Base-by-base conservation (phyloP, 768 basidiomycete genomes). In the Peribolospora kevripleyi region DNA sequence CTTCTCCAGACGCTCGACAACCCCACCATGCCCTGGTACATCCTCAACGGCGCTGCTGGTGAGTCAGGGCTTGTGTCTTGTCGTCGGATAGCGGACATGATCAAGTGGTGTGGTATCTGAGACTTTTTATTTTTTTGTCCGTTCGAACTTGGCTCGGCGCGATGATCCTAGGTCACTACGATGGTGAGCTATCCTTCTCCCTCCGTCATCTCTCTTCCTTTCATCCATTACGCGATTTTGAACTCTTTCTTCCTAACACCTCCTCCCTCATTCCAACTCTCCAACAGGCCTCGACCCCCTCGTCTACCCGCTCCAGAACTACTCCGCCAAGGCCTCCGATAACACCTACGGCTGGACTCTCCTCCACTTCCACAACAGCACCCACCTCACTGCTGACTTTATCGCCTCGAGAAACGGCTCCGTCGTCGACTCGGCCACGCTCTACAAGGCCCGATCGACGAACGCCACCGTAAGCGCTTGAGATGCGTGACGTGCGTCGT, bases 361-460 rank as follows among this genome's bases (percentile, higher is more conserved):
- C 11, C 8, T 61, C 0, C 50, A 52, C 5, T 57, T 61, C 52
- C 14, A 57, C 51, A 58, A 59, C 53, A 11, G 13, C 9, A 55
- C 56, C 7, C 48, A 58, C 48, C 6, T 54, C 46, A 50, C 40
- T 6, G 52, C 51, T 53, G 54, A 61, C 45, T 52, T 38, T 48
- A 3, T 58, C 48, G 53, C 53, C 7, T 50, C 53, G 13, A 42
- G 46, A 42, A 59, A 59, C 56, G 48, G 46, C 4, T 14, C 37
- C 45, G 56, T 61, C 36, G 25, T 59, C 52, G 50, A 59, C 43
- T n/a, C 39, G 5, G 25, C 41, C 6, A 55, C 56, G 25, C 52
- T 61, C 6, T 55, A 52, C 60, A 61, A 57, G 60, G 50, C 25
- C 25, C 25, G 25, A 25, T 25, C 25, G 25, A 25, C 25, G 25